phyloP scores from a whole-genome alignment of 1,284 basidiomycete genomes.

The Ganoderma leucocontextum region DNA sequence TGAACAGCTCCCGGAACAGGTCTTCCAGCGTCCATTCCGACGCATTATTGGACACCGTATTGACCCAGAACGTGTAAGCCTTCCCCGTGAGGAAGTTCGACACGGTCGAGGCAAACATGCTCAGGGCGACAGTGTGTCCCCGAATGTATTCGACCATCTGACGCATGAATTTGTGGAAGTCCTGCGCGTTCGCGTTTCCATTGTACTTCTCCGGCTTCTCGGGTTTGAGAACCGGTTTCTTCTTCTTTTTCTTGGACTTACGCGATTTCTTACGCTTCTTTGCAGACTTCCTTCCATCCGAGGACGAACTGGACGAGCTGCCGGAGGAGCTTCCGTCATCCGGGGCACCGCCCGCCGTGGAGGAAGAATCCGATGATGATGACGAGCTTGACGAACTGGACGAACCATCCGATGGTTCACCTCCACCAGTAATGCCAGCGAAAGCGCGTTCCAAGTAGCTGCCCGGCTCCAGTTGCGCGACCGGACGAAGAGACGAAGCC shows the following conservation, averaged over 20 bases:
- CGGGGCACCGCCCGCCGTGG: too few relatives aligned
- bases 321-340: too few relatives aligned
- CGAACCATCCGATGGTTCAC: not conserved
- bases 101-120: not conserved
- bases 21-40: conserved; percentile 31
- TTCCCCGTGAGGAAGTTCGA: conserved; percentile 41
- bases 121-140: conserved; percentile 7
- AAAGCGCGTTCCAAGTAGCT: conserved; percentile 27
- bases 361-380: too few relatives aligned
- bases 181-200: conserved; percentile 24
- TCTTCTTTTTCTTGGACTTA: not conserved
- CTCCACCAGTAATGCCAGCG: not conserved
- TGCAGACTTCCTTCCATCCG: not conserved
- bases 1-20: conserved; percentile 50
- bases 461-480: conserved; percentile 18
- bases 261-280: not conserved
- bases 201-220: conserved; percentile 27
- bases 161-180: conserved; percentile 32
- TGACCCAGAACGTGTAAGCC: conserved; percentile 51
- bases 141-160: conserved; percentile 22
- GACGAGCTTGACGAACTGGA: not conserved
- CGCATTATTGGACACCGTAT: conserved; percentile 40
- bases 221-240: conserved; percentile 25
- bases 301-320: not conserved
- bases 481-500: conserved; percentile 8